Base-by-base conservation (phyloP, 495 filamentous ascomycete genomes). In the Xylaria castorea region DNA sequence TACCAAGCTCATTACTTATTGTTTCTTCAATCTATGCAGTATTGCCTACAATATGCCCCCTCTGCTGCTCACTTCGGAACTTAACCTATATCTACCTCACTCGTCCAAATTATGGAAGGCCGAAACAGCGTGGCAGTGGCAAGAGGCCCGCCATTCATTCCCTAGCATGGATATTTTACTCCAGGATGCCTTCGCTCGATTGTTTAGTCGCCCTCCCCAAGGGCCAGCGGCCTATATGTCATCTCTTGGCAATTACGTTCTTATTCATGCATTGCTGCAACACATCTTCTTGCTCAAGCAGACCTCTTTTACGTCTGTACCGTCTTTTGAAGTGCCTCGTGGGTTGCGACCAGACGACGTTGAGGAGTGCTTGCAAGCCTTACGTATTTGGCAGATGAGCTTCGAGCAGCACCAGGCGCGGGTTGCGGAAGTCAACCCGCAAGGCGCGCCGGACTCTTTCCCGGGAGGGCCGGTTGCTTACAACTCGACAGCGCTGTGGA, bases 181-280 rank as follows among this genome's bases (percentile, higher is more conserved):
- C 25, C 86, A 87, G 67, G 82, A 86, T 53, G 85, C 85, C 0
- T 83, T 88, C 44, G 78, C 84, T 51, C 76, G 82, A 58, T 73
- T 88, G 34, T 82, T 90, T 50, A 84, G 81, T 40, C 81, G 82
- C 14, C 74, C 81, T 0, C 75, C 82, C 2, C 85, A 87, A 68
- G 81, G 79, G 20, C 83, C 85, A 18, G 85, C 85, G 4, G 80
- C 87, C 9, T 85, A 87, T 72, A 83, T 80, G 76, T 90, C 90
- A 9, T 89, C 90, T 0, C 82, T 92, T 0, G 91, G 90, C 20
- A 90, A 89, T 71, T 92, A 92, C 71, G 85, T 90, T 6, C 85
- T 92, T 5, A 91, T 93, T 46, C 88, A 91, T 73, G 91, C 89
- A 0, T 79, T 93, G 65, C 85, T 92, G 18, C 91, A 93, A 73